Evolutionary conservation across 352 stramenopile genomes (phyloP).

Genomic region (Globisporangium polare): DNA sequence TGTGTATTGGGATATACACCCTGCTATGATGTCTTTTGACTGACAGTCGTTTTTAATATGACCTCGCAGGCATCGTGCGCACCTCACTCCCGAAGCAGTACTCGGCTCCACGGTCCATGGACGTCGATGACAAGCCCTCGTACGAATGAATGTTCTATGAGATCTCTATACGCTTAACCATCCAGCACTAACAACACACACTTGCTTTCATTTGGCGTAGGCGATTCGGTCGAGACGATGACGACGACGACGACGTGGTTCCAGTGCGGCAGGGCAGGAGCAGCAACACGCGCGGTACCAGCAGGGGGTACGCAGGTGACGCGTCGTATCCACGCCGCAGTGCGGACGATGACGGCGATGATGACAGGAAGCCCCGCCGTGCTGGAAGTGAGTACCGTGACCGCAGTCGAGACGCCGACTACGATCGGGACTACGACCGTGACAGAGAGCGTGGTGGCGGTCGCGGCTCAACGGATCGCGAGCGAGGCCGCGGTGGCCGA

Average conservation of each 20-base stretch:
- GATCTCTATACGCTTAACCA: neutral
- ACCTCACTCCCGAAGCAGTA: slow-evolving; percentile 77
- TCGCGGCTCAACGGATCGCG: slow-evolving; percentile 4
- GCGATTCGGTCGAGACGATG: slow-evolving; percentile 71
- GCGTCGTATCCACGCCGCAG: slow-evolving; percentile 28
- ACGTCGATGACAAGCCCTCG: slow-evolving; percentile 82
- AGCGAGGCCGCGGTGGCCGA: slow-evolving; percentile 18
- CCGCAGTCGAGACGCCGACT: slow-evolving; percentile 12
- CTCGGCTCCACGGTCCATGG: slow-evolving; percentile 62
- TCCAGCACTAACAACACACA: neutral
- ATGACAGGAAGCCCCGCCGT: slow-evolving; percentile 30
- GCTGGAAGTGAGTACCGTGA: slow-evolving; percentile 13
- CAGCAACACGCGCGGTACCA: slow-evolving; percentile 16
- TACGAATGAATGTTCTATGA: slow-evolving; percentile 26
- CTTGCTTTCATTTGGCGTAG: slow-evolving; percentile 18
- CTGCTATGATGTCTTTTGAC: neutral
- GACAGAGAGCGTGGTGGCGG: slow-evolving; percentile 16
- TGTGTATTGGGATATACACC: no score
- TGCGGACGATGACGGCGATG: slow-evolving; percentile 42
- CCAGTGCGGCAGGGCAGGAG: slow-evolving; percentile 21
- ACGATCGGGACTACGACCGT: slow-evolving; percentile 20
- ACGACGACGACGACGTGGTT: slow-evolving; percentile 47
- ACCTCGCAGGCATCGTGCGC: slow-evolving; percentile 54
- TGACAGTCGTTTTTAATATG: neutral
- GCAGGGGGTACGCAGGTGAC: slow-evolving; percentile 11